Evolutionary conservation across 805 yeast species (phyloP), one percentile per base, ranked within the genome.

Genomic region (Nakazawaea anatomiae): DNA sequence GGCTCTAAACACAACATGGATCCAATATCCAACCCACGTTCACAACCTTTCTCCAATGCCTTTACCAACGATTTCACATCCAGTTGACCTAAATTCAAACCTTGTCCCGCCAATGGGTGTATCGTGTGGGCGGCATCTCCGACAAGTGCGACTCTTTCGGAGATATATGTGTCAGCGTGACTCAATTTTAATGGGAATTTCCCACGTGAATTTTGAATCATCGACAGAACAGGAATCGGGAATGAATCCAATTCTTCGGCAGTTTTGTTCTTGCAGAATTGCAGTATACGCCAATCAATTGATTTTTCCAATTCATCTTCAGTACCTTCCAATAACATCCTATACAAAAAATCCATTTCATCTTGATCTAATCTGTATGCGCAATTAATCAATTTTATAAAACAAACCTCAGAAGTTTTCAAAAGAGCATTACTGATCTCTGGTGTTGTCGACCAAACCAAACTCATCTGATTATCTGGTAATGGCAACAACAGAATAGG

Each of bases 121-220:
- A 96, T 89, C 0, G 97, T 86, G 60, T 94, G 99, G 0, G 98
- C 98, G 1, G 99, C 98, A 68, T 94, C 99, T 29, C 99, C 99
- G 8, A 92, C 87, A n/a, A 94, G 70, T 0, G 97, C 98, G 32
- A 92, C 77, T 57, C 98, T 75, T 4, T 87, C 91, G 2, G 81
- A 81, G 18, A 89, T 82, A 63, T 94, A 94, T 1, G 87, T 79
- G 61, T 94, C 98, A 2, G 96, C 96, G 63, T 94, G 97, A 25
- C 90, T 82, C 71, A 92, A 68, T 58, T 84, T 83, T 57, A 94
- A 72, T 27, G 99, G 99, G 72, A 94, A 94, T 44, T 86, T 75
- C 0, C 96, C 98, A 54, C 96, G 76, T 2, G 95, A 80, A 7
- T 75, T 72, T 1, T 76, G 76, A 34, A 80, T 73, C 5, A 90